phyloP scores from a whole-genome alignment of 805 yeast species.

The Ogataea haglerorum region DNA sequence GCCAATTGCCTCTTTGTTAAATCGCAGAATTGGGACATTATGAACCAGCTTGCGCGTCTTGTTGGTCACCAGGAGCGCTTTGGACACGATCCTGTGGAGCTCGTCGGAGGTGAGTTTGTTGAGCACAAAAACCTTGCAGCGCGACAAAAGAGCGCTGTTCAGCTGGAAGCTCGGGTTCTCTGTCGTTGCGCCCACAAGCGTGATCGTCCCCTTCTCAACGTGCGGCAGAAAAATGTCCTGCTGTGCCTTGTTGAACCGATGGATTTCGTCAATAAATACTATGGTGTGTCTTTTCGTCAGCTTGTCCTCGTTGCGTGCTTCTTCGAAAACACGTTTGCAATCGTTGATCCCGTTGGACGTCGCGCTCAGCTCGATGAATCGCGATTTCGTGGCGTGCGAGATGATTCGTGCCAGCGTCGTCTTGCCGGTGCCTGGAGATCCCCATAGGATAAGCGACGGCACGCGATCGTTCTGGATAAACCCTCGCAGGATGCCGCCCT shows the following conservation, averaged over 20 bases:
- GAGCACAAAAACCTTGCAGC: slow-evolving; percentile 79
- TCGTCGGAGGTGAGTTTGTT: slow-evolving; percentile 50
- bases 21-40: slow-evolving; percentile 46
- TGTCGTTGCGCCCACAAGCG: slow-evolving; percentile 93
- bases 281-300: slow-evolving; percentile 55
- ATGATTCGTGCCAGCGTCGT: slow-evolving; percentile 67
- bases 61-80: slow-evolving; percentile 60
- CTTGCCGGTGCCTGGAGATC: slow-evolving; percentile 96
- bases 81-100: slow-evolving; percentile 46
- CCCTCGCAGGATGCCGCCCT: slow-evolving; percentile 60
- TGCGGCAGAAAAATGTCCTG: slow-evolving; percentile 85
- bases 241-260: slow-evolving; percentile 78
- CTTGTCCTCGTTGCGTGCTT: slow-evolving; percentile 42
- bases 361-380: slow-evolving; percentile 81
- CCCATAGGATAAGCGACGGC: slow-evolving; percentile 90
- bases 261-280: slow-evolving; percentile 89
- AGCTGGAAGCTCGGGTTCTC: slow-evolving; percentile 88
- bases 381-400: slow-evolving; percentile 49
- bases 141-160: slow-evolving; percentile 74
- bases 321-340: slow-evolving; percentile 57
- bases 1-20: slow-evolving; percentile 55
- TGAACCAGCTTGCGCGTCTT: slow-evolving; percentile 53
- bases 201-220: slow-evolving; percentile 79
- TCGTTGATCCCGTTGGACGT: slow-evolving; percentile 69
- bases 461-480: slow-evolving; percentile 61